Conservation (phyloP, 73 alveolate genomes). For the Tetrahymena borealis region DNA sequence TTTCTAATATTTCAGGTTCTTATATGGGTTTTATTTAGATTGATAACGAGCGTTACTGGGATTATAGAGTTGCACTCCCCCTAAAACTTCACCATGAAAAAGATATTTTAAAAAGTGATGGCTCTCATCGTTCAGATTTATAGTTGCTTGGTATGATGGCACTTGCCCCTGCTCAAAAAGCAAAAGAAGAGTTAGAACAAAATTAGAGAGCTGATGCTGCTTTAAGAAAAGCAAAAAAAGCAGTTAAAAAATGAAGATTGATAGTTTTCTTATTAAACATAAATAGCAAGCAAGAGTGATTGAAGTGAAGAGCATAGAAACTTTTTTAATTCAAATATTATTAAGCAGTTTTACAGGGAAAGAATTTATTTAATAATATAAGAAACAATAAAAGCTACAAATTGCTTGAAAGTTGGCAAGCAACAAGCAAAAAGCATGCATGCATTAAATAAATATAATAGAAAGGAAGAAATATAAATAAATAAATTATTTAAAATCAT, state of each 20-base stretch:
- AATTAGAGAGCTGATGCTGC: constrained; percentile 30
- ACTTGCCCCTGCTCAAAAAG: constrained; percentile 19
- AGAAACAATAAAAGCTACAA: too few species aligned
- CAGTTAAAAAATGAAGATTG: not conserved
- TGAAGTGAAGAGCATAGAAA: too few species aligned
- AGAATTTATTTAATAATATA: too few species aligned
- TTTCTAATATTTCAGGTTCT: constrained; percentile 78
- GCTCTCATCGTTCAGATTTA: constrained; percentile 23
- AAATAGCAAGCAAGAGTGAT: not conserved
- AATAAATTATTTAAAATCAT: too few species aligned
- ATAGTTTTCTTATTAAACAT: not conserved
- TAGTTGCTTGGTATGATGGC: not conserved
- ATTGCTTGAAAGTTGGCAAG: too few species aligned
- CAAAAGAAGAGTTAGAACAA: constrained; percentile 34
- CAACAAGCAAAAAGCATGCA: too few species aligned
- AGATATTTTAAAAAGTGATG: constrained; percentile 22
- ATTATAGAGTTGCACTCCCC: constrained; percentile 57
- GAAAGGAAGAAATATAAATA: too few species aligned
- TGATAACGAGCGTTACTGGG: constrained; percentile 93
- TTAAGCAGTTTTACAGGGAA: too few species aligned
- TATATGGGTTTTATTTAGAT: constrained; percentile 89
- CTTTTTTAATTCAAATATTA: too few species aligned
- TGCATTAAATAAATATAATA: too few species aligned
- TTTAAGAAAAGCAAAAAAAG: constrained; percentile 17
- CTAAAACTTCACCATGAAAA: constrained; percentile 9